These are phyloP conservation scores for Ormosia emarginata DNA, from an alignment of 306 rosid genomes.

Conservation along the genomic window DNA sequence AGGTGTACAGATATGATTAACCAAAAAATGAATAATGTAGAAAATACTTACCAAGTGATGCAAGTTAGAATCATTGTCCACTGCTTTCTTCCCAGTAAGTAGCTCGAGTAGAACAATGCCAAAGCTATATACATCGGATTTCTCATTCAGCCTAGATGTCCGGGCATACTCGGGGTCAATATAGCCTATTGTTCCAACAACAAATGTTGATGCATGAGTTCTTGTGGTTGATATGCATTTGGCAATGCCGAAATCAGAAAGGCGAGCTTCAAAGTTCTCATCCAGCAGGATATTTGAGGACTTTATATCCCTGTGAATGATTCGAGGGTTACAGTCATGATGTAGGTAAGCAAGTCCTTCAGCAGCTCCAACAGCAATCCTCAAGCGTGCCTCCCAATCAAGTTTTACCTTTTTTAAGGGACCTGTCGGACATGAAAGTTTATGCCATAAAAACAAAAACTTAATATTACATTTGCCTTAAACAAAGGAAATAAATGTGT, in stretches of 20 bases:
- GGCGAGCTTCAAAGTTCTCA: conserved; percentile 79
- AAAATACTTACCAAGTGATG: conserved; percentile 63
- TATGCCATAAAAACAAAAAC: not conserved
- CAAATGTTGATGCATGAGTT: conserved; percentile 75
- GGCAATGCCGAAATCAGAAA: conserved; percentile 90
- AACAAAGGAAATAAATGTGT: too few species aligned
- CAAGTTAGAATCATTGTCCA: conserved; percentile 82
- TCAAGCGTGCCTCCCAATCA: conserved; percentile 90
- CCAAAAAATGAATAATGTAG: not conserved
- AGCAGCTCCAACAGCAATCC: conserved; percentile 87
- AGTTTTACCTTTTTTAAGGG: conserved; percentile 74
- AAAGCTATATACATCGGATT: conserved; percentile 87
- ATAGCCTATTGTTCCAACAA: conserved; percentile 91
- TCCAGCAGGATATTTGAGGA: conserved; percentile 89
- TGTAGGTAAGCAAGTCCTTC: conserved; percentile 96
- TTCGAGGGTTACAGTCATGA: conserved; percentile 84
- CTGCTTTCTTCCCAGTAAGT: conserved; percentile 88
- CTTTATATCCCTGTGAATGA: conserved; percentile 82
- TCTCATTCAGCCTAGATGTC: conserved; percentile 79
- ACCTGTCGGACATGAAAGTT: conserved; percentile 35
- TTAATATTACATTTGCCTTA: too few species aligned
- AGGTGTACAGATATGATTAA: not conserved
- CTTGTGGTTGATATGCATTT: conserved; percentile 54
- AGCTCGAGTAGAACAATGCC: conserved; percentile 90
- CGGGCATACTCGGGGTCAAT: conserved; percentile 95